A percentile compares a stretch with the other conserved stretches of the same genome.
phyloP scores from a whole-genome alignment of 106 monocot genomes.

The Dendrobium officinale region DNA sequence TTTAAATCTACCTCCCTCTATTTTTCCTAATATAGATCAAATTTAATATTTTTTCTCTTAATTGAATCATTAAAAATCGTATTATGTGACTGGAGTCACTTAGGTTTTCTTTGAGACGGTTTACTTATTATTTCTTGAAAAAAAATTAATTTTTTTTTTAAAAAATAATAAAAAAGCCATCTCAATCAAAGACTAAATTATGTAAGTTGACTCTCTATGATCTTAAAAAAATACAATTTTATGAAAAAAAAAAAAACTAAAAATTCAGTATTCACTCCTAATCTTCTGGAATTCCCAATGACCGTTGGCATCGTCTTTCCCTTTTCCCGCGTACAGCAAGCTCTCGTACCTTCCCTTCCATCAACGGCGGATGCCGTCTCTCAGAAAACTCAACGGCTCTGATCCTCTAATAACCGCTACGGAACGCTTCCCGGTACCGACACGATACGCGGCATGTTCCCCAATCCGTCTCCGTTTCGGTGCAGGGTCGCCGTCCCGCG shows the following conservation, averaged over 20 bases:
- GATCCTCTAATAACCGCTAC: neutral
- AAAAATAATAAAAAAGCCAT: no score
- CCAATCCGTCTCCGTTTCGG: constrained; percentile 8
- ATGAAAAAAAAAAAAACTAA: neutral
- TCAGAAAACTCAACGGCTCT: neutral
- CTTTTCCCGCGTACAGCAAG: constrained; percentile 1
- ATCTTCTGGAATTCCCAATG: neutral
- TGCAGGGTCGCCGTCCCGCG: constrained; percentile 19
- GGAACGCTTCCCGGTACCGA: neutral
- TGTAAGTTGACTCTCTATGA: no score
- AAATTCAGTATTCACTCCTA: neutral
- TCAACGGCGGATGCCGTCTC: neutral
- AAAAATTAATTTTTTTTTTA: no score
- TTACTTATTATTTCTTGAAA: no score
- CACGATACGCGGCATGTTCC: neutral
- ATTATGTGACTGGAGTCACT: no score
- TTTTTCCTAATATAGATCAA: no score
- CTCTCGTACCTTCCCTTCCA: neutral
- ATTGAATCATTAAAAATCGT: no score
- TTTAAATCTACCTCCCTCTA: no score
- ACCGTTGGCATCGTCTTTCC: constrained; percentile 1
- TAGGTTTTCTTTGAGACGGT: no score
- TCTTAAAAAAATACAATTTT: no score
- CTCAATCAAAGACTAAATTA: no score
- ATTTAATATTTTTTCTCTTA: no score